Evolutionary conservation across 495 filamentous ascomycete genomes (phyloP).

Genomic region (Hyaloscypha variabilis): DNA sequence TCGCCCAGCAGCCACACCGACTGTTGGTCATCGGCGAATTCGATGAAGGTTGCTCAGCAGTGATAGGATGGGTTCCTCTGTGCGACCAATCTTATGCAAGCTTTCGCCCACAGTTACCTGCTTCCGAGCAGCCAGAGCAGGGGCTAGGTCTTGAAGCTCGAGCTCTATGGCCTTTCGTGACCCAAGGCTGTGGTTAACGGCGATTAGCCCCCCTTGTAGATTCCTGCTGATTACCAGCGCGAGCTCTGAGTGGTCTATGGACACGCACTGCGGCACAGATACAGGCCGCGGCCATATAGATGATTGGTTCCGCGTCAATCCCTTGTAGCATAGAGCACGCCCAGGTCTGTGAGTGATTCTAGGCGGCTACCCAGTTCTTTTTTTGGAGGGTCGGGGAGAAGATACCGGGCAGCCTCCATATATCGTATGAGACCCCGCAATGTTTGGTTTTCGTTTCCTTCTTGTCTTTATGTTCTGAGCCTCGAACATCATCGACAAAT

Average conservation of each 20-base stretch:
- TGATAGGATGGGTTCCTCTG: background rate
- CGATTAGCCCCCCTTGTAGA: background rate
- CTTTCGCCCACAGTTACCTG: background rate
- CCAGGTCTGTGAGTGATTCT: conserved; percentile 2
- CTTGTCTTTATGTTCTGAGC: background rate
- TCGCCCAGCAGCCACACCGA: background rate
- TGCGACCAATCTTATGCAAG: background rate
- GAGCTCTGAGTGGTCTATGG: too few species aligned
- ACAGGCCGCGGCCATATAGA: too few species aligned
- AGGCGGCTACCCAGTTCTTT: background rate
- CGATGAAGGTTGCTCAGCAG: background rate
- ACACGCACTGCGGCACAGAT: too few species aligned
- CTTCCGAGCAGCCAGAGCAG: background rate
- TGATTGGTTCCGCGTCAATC: too few species aligned
- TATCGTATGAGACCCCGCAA: conserved; percentile 4
- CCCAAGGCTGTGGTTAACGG: conserved; percentile 14
- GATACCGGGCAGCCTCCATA: background rate
- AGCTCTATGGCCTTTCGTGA: background rate
- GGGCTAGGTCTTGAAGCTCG: background rate
- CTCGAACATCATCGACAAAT: background rate
- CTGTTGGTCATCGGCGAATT: background rate
- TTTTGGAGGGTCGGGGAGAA: background rate
- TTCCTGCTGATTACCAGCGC: too few species aligned
- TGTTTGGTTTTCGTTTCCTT: background rate
- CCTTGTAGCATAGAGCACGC: background rate